Evolutionary conservation across 148 eudicot genomes (phyloP).

Genomic region (Limonium bicolor): DNA sequence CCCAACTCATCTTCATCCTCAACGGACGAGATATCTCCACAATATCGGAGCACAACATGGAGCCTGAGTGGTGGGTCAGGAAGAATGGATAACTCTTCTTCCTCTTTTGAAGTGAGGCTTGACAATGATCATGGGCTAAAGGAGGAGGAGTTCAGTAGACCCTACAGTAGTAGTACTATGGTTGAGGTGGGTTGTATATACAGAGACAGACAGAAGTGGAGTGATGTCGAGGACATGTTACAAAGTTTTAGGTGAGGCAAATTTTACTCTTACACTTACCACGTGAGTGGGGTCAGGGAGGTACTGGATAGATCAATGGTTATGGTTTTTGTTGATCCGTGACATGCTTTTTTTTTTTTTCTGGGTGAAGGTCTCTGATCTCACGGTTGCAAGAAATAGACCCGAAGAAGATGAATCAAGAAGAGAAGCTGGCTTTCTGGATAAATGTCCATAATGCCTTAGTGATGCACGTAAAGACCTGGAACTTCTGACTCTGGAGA

Average conservation of each 20-base stretch:
- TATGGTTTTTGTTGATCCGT: too few species aligned
- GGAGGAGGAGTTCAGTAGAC: constrained; percentile 41
- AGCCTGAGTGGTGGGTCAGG: constrained; percentile 58
- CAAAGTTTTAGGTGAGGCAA: constrained; percentile 42
- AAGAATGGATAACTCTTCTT: too few species aligned
- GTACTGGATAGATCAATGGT: too few species aligned
- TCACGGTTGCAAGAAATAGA: constrained; percentile 49
- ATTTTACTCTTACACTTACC: neutral
- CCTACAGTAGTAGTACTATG: constrained; percentile 29
- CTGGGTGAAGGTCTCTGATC: constrained; percentile 44
- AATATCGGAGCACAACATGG: constrained; percentile 64
- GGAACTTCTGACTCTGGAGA: neutral
- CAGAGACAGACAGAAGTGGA: constrained; percentile 29
- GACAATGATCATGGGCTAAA: constrained; percentile 23
- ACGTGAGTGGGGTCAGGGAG: too few species aligned
- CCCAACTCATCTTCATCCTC: constrained; percentile 85
- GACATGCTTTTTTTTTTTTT: too few species aligned
- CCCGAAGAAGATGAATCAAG: constrained; percentile 52
- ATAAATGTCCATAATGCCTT: constrained; percentile 84
- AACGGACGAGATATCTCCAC: constrained; percentile 48
- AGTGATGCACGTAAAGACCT: constrained; percentile 76
- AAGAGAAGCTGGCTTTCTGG: constrained; percentile 95
- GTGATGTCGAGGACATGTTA: constrained; percentile 37
- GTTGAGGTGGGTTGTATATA: constrained; percentile 39
- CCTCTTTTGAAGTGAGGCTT: constrained; percentile 37